Evolutionary conservation across 2,329 filamentous ascomycete genomes (phyloP).

Genomic region (Atkinsonella hypoxylon): DNA sequence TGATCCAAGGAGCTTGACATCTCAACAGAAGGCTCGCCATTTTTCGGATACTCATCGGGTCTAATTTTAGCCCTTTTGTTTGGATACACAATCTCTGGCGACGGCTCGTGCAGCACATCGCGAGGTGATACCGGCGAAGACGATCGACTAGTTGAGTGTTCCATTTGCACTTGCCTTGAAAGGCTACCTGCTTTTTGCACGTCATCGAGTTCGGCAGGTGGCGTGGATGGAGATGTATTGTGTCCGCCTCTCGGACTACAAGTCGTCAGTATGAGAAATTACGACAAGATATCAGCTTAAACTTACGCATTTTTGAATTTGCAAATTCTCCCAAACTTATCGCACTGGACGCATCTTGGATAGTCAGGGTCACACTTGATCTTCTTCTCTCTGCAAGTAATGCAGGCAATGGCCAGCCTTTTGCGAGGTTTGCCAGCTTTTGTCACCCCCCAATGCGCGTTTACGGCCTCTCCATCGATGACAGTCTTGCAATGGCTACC

Average conservation of each 20-base stretch:
- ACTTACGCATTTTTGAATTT: constrained; percentile 78
- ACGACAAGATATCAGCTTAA: neutral
- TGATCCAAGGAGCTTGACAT: constrained; percentile 23
- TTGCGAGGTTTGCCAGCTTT: constrained; percentile 92
- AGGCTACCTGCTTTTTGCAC: constrained; percentile 17
- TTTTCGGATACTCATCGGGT: constrained; percentile 32
- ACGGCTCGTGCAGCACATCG: constrained; percentile 20
- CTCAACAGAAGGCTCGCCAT: constrained; percentile 19
- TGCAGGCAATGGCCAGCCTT: constrained; percentile 79
- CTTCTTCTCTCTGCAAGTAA: constrained; percentile 92
- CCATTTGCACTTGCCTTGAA: constrained; percentile 19
- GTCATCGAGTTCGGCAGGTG: constrained; percentile 38
- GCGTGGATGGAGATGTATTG: constrained; percentile 42
- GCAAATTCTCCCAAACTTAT: constrained; percentile 80
- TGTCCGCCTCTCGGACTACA: constrained; percentile 44
- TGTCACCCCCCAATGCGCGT: constrained; percentile 86
- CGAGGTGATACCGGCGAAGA: constrained; percentile 38
- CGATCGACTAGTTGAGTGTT: constrained; percentile 29
- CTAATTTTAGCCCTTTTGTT: constrained; percentile 42
- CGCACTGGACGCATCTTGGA: constrained; percentile 80
- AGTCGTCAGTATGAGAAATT: constrained; percentile 4
- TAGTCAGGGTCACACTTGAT: constrained; percentile 90
- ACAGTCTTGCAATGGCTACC: constrained; percentile 70
- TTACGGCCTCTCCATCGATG: constrained; percentile 78
- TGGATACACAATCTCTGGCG: constrained; percentile 24